Percentiles rank a stretch among this genome's conserved stretches.
phyloP scores from a whole-genome alignment of 2,329 filamentous ascomycete genomes.

The Fusarium sulawesiense region DNA sequence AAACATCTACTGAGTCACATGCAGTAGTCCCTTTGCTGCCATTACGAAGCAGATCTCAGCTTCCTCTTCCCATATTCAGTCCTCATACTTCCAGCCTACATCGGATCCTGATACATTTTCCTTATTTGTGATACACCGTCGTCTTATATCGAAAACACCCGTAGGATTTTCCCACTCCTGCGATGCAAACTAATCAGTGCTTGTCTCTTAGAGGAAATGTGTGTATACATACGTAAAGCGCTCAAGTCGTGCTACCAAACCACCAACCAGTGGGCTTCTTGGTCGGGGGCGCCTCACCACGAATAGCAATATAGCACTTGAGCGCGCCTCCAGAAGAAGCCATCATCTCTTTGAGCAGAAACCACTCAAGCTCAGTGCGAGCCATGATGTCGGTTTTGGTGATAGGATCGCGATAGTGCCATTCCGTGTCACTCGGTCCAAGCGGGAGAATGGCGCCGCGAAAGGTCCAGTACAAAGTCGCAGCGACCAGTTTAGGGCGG shows the following conservation, averaged over 20 bases:
- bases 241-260: conserved; percentile 33
- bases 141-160: background rate
- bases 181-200: background rate
- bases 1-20: background rate
- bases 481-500: conserved; percentile 39
- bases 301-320: conserved; percentile 45
- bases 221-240: background rate
- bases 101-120: conserved; percentile 7
- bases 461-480: conserved; percentile 43
- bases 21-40: background rate
- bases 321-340: conserved; percentile 37
- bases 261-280: conserved; percentile 34
- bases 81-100: background rate
- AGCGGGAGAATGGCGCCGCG: conserved; percentile 41
- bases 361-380: conserved; percentile 45
- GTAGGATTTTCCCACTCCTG: background rate
- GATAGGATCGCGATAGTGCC: conserved; percentile 44
- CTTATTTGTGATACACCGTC: background rate
- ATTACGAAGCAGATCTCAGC: background rate
- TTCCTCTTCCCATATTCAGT: background rate
- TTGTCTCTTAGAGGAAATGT: background rate
- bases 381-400: conserved; percentile 44
- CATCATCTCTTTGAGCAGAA: conserved; percentile 47
- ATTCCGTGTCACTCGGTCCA: conserved; percentile 37
- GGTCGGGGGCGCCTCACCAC: conserved; percentile 21